Conservation (phyloP, 2,329 filamentous ascomycete species). For the Clonostachys rosea region DNA sequence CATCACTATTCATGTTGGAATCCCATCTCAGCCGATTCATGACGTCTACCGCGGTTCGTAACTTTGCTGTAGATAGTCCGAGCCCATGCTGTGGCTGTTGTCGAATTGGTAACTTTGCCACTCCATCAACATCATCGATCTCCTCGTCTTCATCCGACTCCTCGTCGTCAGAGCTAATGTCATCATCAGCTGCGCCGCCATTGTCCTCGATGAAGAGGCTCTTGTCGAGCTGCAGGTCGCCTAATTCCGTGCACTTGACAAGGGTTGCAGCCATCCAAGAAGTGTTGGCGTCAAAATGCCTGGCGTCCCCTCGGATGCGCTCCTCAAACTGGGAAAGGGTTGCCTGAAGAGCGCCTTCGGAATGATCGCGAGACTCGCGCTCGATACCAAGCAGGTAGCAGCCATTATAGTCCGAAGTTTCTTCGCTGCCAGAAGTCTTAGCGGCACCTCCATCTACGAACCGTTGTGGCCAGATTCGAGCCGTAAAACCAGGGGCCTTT, state of each 20-base stretch:
- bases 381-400: constrained; percentile 59
- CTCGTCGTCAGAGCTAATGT: constrained; percentile 31
- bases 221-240: constrained; percentile 36
- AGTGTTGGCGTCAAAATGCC: constrained; percentile 41
- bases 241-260: constrained; percentile 28
- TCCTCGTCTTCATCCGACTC: constrained; percentile 23
- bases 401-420: constrained; percentile 44
- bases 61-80: constrained; percentile 26
- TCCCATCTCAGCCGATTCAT: constrained; percentile 59
- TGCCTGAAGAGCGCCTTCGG: constrained; percentile 37
- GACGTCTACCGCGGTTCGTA: constrained; percentile 53
- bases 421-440: neutral
- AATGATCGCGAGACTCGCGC: constrained; percentile 6
- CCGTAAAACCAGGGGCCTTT: constrained; percentile 42
- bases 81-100: constrained; percentile 11
- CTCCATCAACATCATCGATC: constrained; percentile 8
- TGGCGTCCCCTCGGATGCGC: constrained; percentile 36
- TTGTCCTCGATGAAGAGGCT: constrained; percentile 40
- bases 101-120: constrained; percentile 1
- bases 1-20: constrained; percentile 39
- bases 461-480: constrained; percentile 58
- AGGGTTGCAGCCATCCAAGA: constrained; percentile 43
- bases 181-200: constrained; percentile 37
- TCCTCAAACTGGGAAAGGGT: constrained; percentile 42
- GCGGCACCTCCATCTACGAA: constrained; percentile 35